phyloP scores from a whole-genome alignment of 2,329 filamentous ascomycete species.

The Arthrocladium fulminans region DNA sequence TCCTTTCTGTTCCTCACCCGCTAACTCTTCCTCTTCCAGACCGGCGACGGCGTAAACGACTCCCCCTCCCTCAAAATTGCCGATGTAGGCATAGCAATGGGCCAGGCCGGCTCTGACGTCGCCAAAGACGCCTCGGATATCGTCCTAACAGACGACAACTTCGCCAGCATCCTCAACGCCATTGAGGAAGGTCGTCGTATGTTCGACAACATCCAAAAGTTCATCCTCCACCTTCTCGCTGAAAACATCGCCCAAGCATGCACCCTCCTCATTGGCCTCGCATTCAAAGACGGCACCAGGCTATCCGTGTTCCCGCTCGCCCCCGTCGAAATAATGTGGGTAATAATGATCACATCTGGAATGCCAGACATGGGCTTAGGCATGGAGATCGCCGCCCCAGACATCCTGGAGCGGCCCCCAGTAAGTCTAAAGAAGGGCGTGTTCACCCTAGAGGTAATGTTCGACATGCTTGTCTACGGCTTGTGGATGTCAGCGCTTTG shows the following conservation, averaged over 20 bases:
- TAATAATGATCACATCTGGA: constrained; percentile 86
- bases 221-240: constrained; percentile 68
- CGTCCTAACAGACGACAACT: constrained; percentile 71
- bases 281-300: constrained; percentile 62
- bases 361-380: constrained; percentile 83
- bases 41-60: constrained; percentile 82
- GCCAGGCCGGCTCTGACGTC: constrained; percentile 68
- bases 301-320: constrained; percentile 79
- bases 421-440: constrained; percentile 51
- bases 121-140: constrained; percentile 62
- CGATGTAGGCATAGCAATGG: constrained; percentile 86
- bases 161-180: constrained; percentile 74
- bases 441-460: constrained; percentile 61
- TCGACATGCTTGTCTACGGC: constrained; percentile 51
- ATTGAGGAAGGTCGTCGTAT: constrained; percentile 77
- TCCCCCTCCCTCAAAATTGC: constrained; percentile 71
- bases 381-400: constrained; percentile 63
- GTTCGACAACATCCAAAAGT: constrained; percentile 86
- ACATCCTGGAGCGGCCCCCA: constrained; percentile 73
- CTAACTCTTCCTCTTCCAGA: constrained; percentile 28
- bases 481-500: constrained; percentile 65
- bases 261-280: constrained; percentile 70
- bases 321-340: constrained; percentile 82
- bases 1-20: too few relatives aligned
- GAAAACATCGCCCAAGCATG: constrained; percentile 80